These are phyloP conservation scores for Afroboletus lepidellus DNA, from an alignment of 1,284 basidiomycete genomes.

Conservation along the genomic window DNA sequence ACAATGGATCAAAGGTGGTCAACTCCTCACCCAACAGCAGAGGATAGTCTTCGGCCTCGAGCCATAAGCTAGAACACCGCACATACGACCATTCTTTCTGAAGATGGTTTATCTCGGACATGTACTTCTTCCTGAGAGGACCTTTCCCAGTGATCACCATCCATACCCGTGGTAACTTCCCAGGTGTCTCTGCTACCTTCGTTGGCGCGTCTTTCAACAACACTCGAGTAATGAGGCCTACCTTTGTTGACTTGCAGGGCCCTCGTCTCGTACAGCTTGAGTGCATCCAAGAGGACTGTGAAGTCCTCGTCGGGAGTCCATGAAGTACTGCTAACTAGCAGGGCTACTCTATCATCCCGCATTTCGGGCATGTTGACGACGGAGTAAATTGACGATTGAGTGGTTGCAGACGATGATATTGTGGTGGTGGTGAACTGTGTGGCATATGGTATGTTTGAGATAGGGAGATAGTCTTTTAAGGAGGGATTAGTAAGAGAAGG, in stretches of 20 bases:
- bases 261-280: slow-evolving; percentile 65
- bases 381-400: slow-evolving; percentile 32
- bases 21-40: slow-evolving; percentile 62
- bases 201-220: not conserved
- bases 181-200: slow-evolving; percentile 20
- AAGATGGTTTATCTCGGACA: slow-evolving; percentile 54
- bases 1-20: slow-evolving; percentile 11
- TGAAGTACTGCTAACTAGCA: slow-evolving; percentile 90
- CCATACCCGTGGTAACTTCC: slow-evolving; percentile 68
- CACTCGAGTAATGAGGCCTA: not conserved
- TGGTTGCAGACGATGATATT: slow-evolving; percentile 5
- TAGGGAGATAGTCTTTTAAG: slow-evolving; percentile 43
- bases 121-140: slow-evolving; percentile 72
- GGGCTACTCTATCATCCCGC: slow-evolving; percentile 74
- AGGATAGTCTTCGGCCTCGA: slow-evolving; percentile 88
- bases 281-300: slow-evolving; percentile 72
- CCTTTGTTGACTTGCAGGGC: slow-evolving; percentile 42
- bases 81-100: slow-evolving; percentile 80
- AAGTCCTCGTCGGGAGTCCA: slow-evolving; percentile 99
- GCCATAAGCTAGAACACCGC: slow-evolving; percentile 82
- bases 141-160: slow-evolving; percentile 94
- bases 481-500: slow-evolving; percentile 34
- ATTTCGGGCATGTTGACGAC: slow-evolving; percentile 43
- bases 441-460: slow-evolving; percentile 49
- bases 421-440: slow-evolving; percentile 58